A percentile compares a stretch with the other conserved stretches of the same genome.
phyloP scores from a whole-genome alignment of 495 filamentous ascomycete genomes.

The Chlorociboria aeruginascens region DNA sequence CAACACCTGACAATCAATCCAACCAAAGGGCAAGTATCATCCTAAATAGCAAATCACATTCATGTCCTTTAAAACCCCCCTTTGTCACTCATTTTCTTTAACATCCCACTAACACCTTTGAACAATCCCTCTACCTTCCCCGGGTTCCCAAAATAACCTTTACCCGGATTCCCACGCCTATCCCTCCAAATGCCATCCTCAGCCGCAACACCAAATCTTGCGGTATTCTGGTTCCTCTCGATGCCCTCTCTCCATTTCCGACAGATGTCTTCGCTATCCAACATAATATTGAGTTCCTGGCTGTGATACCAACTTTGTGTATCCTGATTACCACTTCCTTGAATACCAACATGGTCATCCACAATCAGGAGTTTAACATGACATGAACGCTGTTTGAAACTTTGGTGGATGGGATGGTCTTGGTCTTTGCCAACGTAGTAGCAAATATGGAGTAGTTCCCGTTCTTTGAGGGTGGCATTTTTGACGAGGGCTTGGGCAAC shows the following conservation, averaged over 20 bases:
- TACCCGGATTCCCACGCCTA: constrained; percentile 37
- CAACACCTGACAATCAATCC: neutral
- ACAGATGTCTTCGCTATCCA: constrained; percentile 51
- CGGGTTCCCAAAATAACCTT: constrained; percentile 49
- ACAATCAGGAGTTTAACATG: constrained; percentile 69
- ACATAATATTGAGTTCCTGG: constrained; percentile 64
- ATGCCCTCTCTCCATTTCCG: constrained; percentile 48
- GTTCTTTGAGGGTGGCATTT: constrained; percentile 33
- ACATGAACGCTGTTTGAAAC: constrained; percentile 50
- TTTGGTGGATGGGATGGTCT: constrained; percentile 46
- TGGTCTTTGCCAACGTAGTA: constrained; percentile 70
- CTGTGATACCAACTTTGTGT: constrained; percentile 72
- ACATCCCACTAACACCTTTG: constrained; percentile 48
- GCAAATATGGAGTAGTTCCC: constrained; percentile 38
- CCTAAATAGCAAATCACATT: neutral
- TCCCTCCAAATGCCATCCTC: constrained; percentile 54
- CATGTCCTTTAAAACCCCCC: constrained; percentile 39
- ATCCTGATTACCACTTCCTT: constrained; percentile 69
- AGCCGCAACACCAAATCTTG: constrained; percentile 42
- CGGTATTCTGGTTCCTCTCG: constrained; percentile 59
- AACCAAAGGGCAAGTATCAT: neutral
- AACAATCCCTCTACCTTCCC: constrained; percentile 45
- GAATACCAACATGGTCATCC: constrained; percentile 53
- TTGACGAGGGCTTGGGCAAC: constrained; percentile 44
- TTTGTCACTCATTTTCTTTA: constrained; percentile 47